Evolutionary conservation across 768 basidiomycete genomes (phyloP).

Genomic region (Vararia minispora): DNA sequence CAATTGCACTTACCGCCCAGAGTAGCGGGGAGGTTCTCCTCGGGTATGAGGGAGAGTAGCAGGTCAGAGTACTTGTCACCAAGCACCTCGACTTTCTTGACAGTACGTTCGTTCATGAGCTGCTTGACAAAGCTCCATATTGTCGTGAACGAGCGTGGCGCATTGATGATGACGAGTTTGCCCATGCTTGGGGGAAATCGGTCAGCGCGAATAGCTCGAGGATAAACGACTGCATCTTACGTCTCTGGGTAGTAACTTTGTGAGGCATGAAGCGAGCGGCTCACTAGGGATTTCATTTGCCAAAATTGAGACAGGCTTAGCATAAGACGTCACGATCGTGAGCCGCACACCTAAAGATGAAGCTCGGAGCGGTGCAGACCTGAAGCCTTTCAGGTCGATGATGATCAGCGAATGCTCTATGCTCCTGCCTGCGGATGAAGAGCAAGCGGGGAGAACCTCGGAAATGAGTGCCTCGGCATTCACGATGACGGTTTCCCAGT

Average conservation of each 20-base stretch:
- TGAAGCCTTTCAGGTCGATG: slow-evolving; percentile 61
- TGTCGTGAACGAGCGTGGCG: slow-evolving; percentile 58
- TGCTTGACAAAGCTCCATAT: slow-evolving; percentile 63
- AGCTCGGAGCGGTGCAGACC: slow-evolving; percentile 27
- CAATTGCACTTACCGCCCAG: slow-evolving; percentile 65
- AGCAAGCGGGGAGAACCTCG: slow-evolving; percentile 58
- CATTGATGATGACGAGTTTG: slow-evolving; percentile 59
- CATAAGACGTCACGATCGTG: not conserved
- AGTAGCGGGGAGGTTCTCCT: slow-evolving; percentile 46
- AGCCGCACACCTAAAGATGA: not conserved
- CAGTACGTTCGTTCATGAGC: slow-evolving; percentile 67
- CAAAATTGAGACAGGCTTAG: slow-evolving; percentile 57
- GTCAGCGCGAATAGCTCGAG: not conserved
- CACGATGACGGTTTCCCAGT: slow-evolving; percentile 47
- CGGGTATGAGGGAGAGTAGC: slow-evolving; percentile 49
- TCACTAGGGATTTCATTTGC: slow-evolving; percentile 59
- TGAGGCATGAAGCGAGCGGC: slow-evolving; percentile 57
- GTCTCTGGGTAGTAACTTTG: slow-evolving; percentile 75
- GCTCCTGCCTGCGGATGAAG: slow-evolving; percentile 37
- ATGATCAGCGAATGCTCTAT: slow-evolving; percentile 50
- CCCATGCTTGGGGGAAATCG: slow-evolving; percentile 42
- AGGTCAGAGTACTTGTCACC: slow-evolving; percentile 44
- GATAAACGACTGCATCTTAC: slow-evolving; percentile 26
- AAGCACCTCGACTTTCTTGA: slow-evolving; percentile 53
- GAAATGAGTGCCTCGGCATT: slow-evolving; percentile 53